Conservation (phyloP, 305 asterid genomes). For the Solanum chacoense region DNA sequence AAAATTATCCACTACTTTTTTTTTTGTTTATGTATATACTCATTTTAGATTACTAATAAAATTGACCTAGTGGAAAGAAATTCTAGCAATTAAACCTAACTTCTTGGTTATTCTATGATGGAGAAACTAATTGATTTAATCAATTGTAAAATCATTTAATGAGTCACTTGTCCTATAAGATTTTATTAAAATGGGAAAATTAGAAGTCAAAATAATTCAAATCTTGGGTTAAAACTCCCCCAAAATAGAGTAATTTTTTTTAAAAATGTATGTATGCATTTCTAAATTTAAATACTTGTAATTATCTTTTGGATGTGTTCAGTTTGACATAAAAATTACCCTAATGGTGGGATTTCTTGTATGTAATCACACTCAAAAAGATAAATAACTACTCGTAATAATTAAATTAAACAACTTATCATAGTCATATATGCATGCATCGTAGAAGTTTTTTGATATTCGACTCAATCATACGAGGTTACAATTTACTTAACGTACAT, state of each 20-base stretch:
- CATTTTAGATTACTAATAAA: not conserved
- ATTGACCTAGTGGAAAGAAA: not conserved
- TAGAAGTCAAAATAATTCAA: not conserved
- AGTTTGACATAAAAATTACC: not conserved
- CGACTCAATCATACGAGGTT: not conserved
- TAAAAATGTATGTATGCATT: not conserved
- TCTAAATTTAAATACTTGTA: not conserved
- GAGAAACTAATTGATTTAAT: not conserved
- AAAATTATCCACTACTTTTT: not conserved
- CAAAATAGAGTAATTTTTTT: too few species aligned
- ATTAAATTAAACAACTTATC: not conserved
- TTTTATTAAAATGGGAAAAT: not conserved
- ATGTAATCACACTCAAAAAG: not conserved
- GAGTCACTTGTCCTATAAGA: not conserved
- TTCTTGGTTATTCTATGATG: not conserved
- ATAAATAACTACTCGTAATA: not conserved
- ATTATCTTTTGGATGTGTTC: not conserved
- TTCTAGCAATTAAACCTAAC: not conserved
- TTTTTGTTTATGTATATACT: not conserved
- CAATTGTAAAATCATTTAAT: not conserved
- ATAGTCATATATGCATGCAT: not conserved
- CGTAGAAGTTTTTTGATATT: not conserved
- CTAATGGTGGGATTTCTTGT: not conserved
- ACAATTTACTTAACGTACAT: not conserved
- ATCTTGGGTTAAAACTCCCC: not conserved